Base-by-base conservation (phyloP, 768 basidiomycete species). In the Baorangia bicolor region DNA sequence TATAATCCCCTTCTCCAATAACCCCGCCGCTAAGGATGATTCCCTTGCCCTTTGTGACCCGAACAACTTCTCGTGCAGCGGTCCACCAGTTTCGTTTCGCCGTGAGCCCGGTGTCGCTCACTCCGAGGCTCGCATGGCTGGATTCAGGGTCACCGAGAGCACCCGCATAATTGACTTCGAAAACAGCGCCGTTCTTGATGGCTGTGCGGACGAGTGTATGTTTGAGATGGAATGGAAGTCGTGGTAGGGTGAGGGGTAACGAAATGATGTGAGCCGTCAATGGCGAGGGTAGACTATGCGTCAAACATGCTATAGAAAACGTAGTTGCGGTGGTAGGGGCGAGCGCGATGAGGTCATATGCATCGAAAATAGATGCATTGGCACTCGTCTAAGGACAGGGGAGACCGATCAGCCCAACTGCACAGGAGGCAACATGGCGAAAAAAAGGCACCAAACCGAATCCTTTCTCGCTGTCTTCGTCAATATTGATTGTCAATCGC, bases 61-160 rank as follows among this genome's bases (percentile, higher is more conserved):
- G 79, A 18, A 84, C 78, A 3, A 94, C 75, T 70, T 95, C 92
- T 33, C 86, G 75, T 12, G 90, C 83, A 0, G 83, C 78, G 0
- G 88, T 84, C 92, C 92, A 90, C 92, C 91, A 91, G 60, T 92
- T 90, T 38, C 89, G 74, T 72, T 89, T 90, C 5, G 83, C 81
- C 10, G 69, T 70, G 3, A 77, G 64, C 0, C 82, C 85, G 30
- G 75, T 78, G 53, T 85, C 84, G 16, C 76, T 81, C 3, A 73
- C 81, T 7, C 80, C 79, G 13, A 80, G 77, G 16, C 75, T 72
- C 4, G 72, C 61, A 12, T 82, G 68, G 20, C 74, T 61, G 0
- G 77, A 55, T 43, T 85, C 83, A 20, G 78, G 77, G 45, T 85
- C 84, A 1, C 81, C 85, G 0, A 94, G 70, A 0, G 89, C 87